Conservation (phyloP, 805 yeast genomes). For the Candida alai region DNA sequence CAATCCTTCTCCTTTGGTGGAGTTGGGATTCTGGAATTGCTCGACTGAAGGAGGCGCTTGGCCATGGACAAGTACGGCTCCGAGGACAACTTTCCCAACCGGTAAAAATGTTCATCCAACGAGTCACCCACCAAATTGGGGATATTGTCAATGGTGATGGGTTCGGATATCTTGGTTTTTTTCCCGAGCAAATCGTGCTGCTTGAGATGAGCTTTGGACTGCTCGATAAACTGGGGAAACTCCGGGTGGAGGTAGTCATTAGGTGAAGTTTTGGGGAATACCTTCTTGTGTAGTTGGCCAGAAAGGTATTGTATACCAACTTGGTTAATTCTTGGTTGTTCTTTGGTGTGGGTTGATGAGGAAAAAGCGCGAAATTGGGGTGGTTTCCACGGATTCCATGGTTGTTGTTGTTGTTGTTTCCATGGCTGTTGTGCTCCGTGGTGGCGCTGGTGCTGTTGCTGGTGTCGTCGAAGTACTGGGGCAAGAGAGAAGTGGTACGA, state of each 20-base stretch:
- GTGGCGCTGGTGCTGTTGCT: too few relatives aligned
- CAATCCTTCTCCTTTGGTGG: slow-evolving; percentile 45
- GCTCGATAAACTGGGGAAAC: slow-evolving; percentile 34
- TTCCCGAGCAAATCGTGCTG: slow-evolving; percentile 72
- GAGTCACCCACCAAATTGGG: slow-evolving; percentile 75
- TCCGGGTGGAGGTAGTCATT: slow-evolving; percentile 25
- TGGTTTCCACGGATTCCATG: too few relatives aligned
- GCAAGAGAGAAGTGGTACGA: too few relatives aligned
- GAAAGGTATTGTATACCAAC: slow-evolving; percentile 82
- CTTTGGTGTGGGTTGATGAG: too few relatives aligned
- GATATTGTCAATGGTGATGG: slow-evolving; percentile 52
- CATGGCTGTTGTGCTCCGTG: too few relatives aligned
- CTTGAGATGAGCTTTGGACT: slow-evolving; percentile 58
- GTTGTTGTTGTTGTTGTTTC: too few relatives aligned
- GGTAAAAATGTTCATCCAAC: slow-evolving; percentile 81
- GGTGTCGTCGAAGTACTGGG: too few relatives aligned
- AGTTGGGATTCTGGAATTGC: slow-evolving; percentile 23
- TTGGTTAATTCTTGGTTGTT: slow-evolving; percentile 60
- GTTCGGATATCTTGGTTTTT: slow-evolving; percentile 56
- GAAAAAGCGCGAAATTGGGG: too few relatives aligned
- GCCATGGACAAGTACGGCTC: slow-evolving; percentile 59
- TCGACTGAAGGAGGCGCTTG: slow-evolving; percentile 36
- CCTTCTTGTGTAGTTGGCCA: slow-evolving; percentile 49
- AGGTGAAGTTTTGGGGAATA: slow-evolving; percentile 47
- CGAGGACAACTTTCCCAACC: slow-evolving; percentile 56